Evolutionary conservation across 306 rosid species (phyloP), one percentile per base, ranked within the genome.

Genomic region (Rubus parviflorus): DNA sequence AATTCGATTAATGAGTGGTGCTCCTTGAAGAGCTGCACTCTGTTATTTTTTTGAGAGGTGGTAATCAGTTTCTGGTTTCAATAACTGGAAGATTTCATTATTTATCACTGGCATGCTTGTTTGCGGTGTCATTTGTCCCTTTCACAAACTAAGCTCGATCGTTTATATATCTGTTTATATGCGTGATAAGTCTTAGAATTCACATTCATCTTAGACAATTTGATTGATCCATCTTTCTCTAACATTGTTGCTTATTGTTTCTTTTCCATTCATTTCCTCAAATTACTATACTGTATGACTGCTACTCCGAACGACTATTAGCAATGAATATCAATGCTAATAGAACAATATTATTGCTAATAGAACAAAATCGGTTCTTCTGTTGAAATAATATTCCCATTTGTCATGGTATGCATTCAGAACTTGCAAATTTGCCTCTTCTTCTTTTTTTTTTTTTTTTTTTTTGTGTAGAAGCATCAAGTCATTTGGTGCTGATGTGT

Each of bases 81-180:
- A 15, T 72, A 56, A 12, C 5, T 52, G 47, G 61, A 72, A 73
- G 53, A 73, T 8, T 57, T 42, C 12, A n/a, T 53, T 72, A 35
- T 60, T 67, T n/a, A n/a, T 40, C 8, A 52, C 19, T 10, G 9
- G n/a, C 65, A 53, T n/a, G 65, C 16, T 41, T 37, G 25, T 8
- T 51, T 40, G 11, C 65, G 3, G 75, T 72, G 37, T 6, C 64
- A n/a, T 52, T 41, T 12, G 41, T 67, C 2, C 23, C 8, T 15
- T 42, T 22, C 2, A 8, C 68, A 22, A 22, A 4, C 2, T 41
- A 41, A 73, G 52, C 15, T 20, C 22, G 15, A 7, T 54, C 11
- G 3, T 67, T 22, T 20, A 43, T 20, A 14, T 54, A 1, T 54
- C 11, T 11, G 52, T 40, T 51, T n/a, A 40, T 30, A 8, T 7